phyloP scores from a whole-genome alignment of 2,329 filamentous ascomycete species.

The Verruconis gallopava region DNA sequence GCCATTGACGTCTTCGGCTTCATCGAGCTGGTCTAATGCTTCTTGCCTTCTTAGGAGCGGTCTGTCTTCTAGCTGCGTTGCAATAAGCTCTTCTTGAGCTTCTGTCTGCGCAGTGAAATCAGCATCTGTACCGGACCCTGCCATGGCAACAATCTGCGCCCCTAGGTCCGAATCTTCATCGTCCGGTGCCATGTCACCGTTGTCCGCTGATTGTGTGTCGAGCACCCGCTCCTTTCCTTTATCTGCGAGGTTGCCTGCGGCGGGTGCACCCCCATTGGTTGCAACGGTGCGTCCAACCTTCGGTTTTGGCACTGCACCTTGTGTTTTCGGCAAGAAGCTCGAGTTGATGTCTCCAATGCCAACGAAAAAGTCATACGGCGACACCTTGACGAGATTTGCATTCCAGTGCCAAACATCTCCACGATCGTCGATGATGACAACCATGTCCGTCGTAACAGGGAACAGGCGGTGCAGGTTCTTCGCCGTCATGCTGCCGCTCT shows the following conservation, averaged over 20 bases:
- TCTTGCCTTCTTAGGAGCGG: constrained; percentile 89
- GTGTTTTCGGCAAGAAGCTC: constrained; percentile 85
- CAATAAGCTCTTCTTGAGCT: constrained; percentile 75
- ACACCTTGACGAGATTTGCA: constrained; percentile 86
- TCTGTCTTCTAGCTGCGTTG: constrained; percentile 78
- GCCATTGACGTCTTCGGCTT: constrained; percentile 42
- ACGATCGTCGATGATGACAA: constrained; percentile 95
- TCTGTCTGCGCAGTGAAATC: constrained; percentile 63
- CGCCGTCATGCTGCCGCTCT: constrained; percentile 83
- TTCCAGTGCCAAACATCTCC: constrained; percentile 95
- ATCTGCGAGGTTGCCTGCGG: no score
- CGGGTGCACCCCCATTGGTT: neutral
- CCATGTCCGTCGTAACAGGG: constrained; percentile 96
- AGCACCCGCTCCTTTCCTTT: no score
- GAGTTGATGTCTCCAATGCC: constrained; percentile 98
- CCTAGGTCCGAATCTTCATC: constrained; percentile 36
- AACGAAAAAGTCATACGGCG: constrained; percentile 94
- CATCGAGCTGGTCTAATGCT: constrained; percentile 73
- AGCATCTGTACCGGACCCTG: constrained; percentile 53
- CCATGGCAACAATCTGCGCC: constrained; percentile 63
- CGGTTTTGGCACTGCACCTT: constrained; percentile 19
- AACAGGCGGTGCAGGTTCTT: constrained; percentile 88
- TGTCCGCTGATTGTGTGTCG: no score
- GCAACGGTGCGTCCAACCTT: neutral
- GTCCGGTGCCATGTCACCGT: constrained; percentile 11